phyloP scores from a whole-genome alignment of 1,284 basidiomycete species.

The Leccinum ponderosum region DNA sequence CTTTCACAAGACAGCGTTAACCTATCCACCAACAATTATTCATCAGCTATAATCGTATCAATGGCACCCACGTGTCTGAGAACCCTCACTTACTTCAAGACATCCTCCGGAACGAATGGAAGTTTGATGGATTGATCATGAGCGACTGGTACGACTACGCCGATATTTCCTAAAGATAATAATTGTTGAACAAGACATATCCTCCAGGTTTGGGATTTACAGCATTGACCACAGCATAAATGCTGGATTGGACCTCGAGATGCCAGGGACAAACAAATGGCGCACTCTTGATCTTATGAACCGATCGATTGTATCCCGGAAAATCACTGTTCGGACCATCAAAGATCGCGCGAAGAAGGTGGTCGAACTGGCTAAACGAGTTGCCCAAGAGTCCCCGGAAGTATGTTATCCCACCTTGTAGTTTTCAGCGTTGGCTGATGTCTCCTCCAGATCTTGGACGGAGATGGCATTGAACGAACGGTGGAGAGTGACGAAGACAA shows the following conservation, averaged over 20 bases:
- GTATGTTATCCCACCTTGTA: slow-evolving; percentile 31
- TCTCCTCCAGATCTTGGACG: slow-evolving; percentile 55
- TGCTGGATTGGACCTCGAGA: slow-evolving; percentile 79
- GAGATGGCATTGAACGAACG: slow-evolving; percentile 63
- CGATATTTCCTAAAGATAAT: neutral
- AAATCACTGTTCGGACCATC: slow-evolving; percentile 63
- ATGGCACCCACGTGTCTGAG: slow-evolving; percentile 74
- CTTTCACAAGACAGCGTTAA: neutral
- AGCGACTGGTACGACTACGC: slow-evolving; percentile 65
- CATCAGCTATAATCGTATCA: slow-evolving; percentile 64
- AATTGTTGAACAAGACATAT: neutral
- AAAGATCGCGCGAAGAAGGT: slow-evolving; percentile 70
- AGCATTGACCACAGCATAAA: slow-evolving; percentile 66
- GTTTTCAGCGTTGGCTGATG: neutral
- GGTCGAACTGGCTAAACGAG: slow-evolving; percentile 63
- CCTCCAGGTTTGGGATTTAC: slow-evolving; percentile 64
- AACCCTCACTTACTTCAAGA: slow-evolving; percentile 59
- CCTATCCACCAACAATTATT: neutral
- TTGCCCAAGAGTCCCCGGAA: slow-evolving; percentile 61
- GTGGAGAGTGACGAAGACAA: slow-evolving; percentile 59
- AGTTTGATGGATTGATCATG: slow-evolving; percentile 71
- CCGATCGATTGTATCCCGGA: slow-evolving; percentile 61
- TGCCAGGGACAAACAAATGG: slow-evolving; percentile 76
- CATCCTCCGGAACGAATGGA: slow-evolving; percentile 77
- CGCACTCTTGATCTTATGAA: slow-evolving; percentile 63